These are phyloP conservation scores for Hyphopichia wangnamkhiaoensis DNA, from an alignment of 1,139 yeast species.

Conservation along the genomic window DNA sequence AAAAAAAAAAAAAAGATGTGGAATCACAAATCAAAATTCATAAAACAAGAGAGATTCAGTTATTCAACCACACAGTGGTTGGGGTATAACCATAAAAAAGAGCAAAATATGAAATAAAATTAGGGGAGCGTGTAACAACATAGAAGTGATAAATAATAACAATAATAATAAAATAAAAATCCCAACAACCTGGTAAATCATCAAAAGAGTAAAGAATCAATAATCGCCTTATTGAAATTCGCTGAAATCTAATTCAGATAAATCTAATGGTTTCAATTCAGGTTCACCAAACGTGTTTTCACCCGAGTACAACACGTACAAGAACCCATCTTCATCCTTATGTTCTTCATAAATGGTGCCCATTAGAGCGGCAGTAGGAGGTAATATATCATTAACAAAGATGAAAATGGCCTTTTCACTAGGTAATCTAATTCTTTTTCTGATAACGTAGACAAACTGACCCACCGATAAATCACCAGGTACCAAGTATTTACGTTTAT, in stretches of 20 bases:
- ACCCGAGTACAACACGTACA: constrained; percentile 88
- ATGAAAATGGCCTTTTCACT: constrained; percentile 98
- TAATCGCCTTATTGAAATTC: constrained; percentile 2
- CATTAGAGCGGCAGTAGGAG: constrained; percentile 97
- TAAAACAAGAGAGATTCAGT: no score
- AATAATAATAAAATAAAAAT: background rate
- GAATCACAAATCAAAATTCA: no score
- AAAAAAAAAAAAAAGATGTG: no score
- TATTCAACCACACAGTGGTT: no score
- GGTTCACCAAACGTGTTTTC: constrained; percentile 75
- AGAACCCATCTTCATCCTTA: constrained; percentile 95
- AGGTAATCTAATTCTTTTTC: constrained; percentile 93
- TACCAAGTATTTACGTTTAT: constrained; percentile 93
- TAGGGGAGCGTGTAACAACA: background rate
- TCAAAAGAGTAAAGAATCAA: background rate
- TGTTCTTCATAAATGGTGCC: constrained; percentile 93
- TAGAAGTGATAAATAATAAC: background rate
- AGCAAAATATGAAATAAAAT: background rate
- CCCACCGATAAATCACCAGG: constrained; percentile 97
- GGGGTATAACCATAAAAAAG: no score
- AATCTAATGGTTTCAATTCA: constrained; percentile 22
- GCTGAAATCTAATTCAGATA: constrained; percentile 8
- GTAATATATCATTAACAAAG: constrained; percentile 92
- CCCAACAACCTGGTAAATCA: no score
- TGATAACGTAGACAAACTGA: constrained; percentile 94